A percentile compares a stretch with the other conserved stretches of the same genome.
These are phyloP conservation scores for Tulasnella sp. DNA, from an alignment of 768 basidiomycete genomes.

Conservation along the genomic window DNA sequence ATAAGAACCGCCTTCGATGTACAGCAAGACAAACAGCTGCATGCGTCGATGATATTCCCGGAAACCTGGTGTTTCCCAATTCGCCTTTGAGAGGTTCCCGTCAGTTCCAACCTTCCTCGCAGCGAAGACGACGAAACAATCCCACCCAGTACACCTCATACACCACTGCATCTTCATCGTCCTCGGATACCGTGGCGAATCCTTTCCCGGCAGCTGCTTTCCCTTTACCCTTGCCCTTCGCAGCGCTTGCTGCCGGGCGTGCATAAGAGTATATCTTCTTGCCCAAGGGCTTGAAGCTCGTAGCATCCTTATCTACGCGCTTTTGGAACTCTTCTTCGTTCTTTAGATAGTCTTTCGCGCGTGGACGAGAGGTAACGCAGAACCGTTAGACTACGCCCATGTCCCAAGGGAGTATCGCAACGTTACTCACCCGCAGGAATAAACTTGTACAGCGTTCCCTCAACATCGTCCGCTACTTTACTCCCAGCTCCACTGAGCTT, in stretches of 20 bases:
- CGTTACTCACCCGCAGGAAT: conserved; percentile 57
- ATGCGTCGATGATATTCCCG: conserved; percentile 83
- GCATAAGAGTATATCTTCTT: conserved; percentile 69
- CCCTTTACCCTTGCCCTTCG: conserved; percentile 50
- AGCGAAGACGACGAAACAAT: conserved; percentile 5
- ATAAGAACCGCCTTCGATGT: conserved; percentile 93
- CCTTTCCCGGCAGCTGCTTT: conserved; percentile 32
- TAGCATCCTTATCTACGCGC: conserved; percentile 71
- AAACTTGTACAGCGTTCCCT: conserved; percentile 63
- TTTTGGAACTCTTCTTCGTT: conserved; percentile 58
- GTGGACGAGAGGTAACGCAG: neutral
- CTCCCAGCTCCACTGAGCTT: conserved; percentile 45
- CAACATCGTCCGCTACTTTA: conserved; percentile 74
- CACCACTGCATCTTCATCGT: conserved; percentile 54
- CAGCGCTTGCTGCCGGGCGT: conserved; percentile 39
- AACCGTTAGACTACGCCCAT: neutral
- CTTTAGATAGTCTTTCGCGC: conserved; percentile 54
- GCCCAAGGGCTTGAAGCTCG: conserved; percentile 67
- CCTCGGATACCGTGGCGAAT: conserved; percentile 35
- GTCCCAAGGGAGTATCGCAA: neutral
- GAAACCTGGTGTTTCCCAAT: conserved; percentile 81
- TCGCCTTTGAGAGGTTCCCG: conserved; percentile 45
- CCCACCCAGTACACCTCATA: conserved; percentile 90
- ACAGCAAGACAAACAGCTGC: conserved; percentile 90
- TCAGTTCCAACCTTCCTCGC: neutral